Conservation (phyloP, 2,329 filamentous ascomycete genomes). For the Neurospora sp. region DNA sequence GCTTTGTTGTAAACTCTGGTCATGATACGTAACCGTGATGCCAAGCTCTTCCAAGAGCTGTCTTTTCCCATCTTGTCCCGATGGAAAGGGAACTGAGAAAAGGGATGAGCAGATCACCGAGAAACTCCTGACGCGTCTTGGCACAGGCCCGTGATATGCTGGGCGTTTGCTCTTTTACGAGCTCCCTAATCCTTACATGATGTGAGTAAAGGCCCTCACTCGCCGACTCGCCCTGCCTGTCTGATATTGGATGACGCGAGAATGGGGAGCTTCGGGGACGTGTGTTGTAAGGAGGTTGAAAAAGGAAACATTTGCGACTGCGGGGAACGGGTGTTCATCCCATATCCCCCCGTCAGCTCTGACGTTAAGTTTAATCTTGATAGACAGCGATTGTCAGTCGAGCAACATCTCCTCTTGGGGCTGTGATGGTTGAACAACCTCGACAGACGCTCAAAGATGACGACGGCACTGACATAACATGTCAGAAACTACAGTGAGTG, state of each 20-base stretch:
- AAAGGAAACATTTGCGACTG: not conserved
- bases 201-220: not conserved
- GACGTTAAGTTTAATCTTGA: not conserved
- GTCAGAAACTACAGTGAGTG: not conserved
- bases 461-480: not conserved
- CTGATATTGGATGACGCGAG: not conserved
- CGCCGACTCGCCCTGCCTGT: not conserved
- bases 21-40: not conserved
- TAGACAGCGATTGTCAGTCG: not conserved
- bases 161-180: not conserved
- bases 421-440: not conserved
- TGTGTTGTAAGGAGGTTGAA: not conserved
- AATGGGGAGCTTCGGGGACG: not conserved
- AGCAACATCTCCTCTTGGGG: not conserved
- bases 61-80: not conserved
- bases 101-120: not conserved
- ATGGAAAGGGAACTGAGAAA: not conserved
- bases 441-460: not conserved
- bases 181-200: not conserved
- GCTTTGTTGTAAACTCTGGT: not conserved
- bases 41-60: not conserved
- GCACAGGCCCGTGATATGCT: not conserved
- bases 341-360: not conserved
- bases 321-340: not conserved
- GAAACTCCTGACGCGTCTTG: not conserved